Conservation (phyloP, 2,329 filamentous ascomycete species). For the Penicillium sp. region DNA sequence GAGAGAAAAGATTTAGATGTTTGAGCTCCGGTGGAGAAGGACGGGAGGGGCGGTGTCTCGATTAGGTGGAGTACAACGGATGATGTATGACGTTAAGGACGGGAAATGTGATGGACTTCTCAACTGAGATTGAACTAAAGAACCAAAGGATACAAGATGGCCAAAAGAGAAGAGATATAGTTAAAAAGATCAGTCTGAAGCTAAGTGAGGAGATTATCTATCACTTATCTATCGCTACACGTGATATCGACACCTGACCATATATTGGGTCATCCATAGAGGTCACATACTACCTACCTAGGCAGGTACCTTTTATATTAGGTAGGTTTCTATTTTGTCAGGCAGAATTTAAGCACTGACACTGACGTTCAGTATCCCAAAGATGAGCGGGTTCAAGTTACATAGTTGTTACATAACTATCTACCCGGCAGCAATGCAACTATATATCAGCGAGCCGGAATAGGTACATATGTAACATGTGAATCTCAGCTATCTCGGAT, state of each 20-base stretch:
- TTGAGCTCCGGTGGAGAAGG: constrained; percentile 7
- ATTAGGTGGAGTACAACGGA: constrained; percentile 1
- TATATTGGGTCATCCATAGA: not conserved
- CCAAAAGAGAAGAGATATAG: not conserved
- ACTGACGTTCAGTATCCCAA: not conserved
- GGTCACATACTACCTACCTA: not conserved
- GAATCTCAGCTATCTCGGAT: too few species aligned
- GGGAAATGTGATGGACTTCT: not conserved
- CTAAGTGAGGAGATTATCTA: not conserved
- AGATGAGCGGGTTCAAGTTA: not conserved
- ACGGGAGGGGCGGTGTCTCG: not conserved
- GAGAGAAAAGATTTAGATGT: not conserved
- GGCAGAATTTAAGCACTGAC: too few species aligned
- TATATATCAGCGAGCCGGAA: not conserved
- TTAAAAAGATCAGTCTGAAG: not conserved
- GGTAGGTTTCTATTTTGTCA: not conserved
- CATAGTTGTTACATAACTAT: not conserved
- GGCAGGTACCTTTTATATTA: not conserved
- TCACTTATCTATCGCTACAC: not conserved
- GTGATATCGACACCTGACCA: constrained; percentile 4
- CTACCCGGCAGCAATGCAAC: not conserved
- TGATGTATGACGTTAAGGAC: constrained; percentile 7
- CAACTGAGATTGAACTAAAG: not conserved
- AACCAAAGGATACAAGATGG: not conserved
- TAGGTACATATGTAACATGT: too few species aligned